Evolutionary conservation across 2,329 filamentous ascomycete species (phyloP).

Genomic region (Seiridium cupressi): DNA sequence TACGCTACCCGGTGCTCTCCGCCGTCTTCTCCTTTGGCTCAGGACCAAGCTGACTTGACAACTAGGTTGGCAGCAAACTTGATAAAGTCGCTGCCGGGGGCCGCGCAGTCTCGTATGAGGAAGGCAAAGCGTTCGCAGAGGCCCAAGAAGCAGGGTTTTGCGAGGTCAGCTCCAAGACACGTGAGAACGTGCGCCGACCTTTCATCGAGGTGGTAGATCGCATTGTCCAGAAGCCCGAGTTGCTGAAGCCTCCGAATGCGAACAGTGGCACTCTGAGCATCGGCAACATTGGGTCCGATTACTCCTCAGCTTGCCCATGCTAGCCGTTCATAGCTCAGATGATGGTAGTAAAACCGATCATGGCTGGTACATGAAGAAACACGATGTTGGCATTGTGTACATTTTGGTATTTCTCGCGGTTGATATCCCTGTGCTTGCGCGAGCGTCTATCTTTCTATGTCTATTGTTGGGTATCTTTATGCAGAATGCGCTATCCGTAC

Average conservation of each 20-base stretch:
- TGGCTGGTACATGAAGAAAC: background rate
- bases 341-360: background rate
- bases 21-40: background rate
- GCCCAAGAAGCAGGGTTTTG: slow-evolving; percentile 46
- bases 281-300: slow-evolving; percentile 19
- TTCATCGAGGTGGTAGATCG: slow-evolving; percentile 52
- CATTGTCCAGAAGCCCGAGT: slow-evolving; percentile 43
- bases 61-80: slow-evolving; percentile 46
- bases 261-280: slow-evolving; percentile 26
- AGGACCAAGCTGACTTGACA: background rate
- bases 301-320: slow-evolving; percentile 24
- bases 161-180: slow-evolving; percentile 53
- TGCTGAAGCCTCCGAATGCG: slow-evolving; percentile 30
- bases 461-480: slow-evolving; percentile 11
- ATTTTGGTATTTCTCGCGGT: slow-evolving; percentile 1
- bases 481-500: slow-evolving; percentile 21
- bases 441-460: slow-evolving; percentile 10
- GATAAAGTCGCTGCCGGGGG: slow-evolving; percentile 40
- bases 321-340: slow-evolving; percentile 10
- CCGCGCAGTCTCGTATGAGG: slow-evolving; percentile 44
- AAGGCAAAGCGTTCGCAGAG: slow-evolving; percentile 45
- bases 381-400: background rate
- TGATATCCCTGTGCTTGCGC: slow-evolving; percentile 8
- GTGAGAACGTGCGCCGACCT: slow-evolving; percentile 47
- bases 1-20: slow-evolving; percentile 15